Evolutionary conservation across 1,284 basidiomycete species (phyloP).

Genomic region (Ustilago xerochloae): DNA sequence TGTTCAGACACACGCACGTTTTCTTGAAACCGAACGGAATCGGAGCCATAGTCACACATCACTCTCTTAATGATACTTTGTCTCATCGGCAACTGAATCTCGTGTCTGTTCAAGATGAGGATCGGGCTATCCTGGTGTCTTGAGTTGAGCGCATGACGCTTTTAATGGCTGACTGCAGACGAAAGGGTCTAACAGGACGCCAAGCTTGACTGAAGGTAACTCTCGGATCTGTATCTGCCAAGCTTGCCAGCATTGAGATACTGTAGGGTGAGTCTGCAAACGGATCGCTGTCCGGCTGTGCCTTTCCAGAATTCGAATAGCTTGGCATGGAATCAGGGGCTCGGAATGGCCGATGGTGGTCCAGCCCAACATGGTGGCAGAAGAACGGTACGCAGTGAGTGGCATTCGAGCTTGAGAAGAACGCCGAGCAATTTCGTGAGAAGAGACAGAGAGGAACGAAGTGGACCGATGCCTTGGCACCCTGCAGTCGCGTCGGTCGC

Average conservation of each 20-base stretch:
- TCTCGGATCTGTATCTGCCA: not conserved
- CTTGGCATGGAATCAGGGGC: conserved; percentile 1
- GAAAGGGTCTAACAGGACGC: not conserved
- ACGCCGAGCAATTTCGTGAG: not conserved
- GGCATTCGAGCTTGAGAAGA: not conserved
- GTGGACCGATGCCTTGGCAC: not conserved
- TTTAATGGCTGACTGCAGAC: too few relatives aligned
- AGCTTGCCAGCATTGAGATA: not conserved
- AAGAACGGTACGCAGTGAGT: not conserved
- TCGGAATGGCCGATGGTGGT: not conserved
- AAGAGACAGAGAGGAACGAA: not conserved
- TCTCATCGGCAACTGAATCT: not conserved
- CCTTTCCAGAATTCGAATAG: not conserved
- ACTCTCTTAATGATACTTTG: not conserved
- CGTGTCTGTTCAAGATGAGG: not conserved
- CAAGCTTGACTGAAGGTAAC: not conserved
- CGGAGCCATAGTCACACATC: not conserved
- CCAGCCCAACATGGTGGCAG: not conserved
- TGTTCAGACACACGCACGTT: not conserved
- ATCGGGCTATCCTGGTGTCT: not conserved
- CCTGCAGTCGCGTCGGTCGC: not conserved
- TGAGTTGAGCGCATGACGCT: not conserved
- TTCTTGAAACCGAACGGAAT: too few relatives aligned
- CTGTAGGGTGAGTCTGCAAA: not conserved
- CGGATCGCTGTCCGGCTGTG: not conserved